Evolutionary conservation across 2,329 filamentous ascomycete genomes (phyloP).

Genomic region (Fusarium sterilihyphosum): DNA sequence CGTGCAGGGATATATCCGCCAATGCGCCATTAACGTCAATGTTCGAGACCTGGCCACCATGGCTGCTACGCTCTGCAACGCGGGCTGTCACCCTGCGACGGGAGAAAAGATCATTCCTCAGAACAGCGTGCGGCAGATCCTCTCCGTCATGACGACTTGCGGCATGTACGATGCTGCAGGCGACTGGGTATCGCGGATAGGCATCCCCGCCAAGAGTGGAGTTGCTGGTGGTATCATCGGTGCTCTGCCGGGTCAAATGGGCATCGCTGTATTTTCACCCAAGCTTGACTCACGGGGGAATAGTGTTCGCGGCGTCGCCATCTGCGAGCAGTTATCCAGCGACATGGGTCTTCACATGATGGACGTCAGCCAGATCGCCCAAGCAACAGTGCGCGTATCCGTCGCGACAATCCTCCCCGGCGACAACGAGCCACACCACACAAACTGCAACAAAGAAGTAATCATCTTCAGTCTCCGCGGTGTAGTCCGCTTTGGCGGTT

Average conservation of each 20-base stretch:
- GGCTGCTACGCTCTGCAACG: conserved; percentile 52
- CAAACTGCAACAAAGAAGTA: conserved; percentile 43
- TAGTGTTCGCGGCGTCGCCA: conserved; percentile 47
- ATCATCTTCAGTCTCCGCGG: conserved; percentile 47
- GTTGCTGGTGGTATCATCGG: conserved; percentile 48
- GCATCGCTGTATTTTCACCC: conserved; percentile 47
- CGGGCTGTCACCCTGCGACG: conserved; percentile 48
- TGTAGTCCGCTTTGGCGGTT: conserved; percentile 48
- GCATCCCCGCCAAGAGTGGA: conserved; percentile 52
- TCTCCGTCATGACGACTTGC: conserved; percentile 55
- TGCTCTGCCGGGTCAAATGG: conserved; percentile 46
- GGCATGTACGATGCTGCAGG: conserved; percentile 55
- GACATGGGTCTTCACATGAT: conserved; percentile 51
- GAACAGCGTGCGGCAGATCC: conserved; percentile 50
- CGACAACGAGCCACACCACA: conserved; percentile 37
- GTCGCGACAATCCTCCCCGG: conserved; percentile 46
- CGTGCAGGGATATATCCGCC: conserved; percentile 52
- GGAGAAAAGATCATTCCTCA: conserved; percentile 49
- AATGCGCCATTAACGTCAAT: conserved; percentile 55
- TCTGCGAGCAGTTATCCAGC: conserved; percentile 45
- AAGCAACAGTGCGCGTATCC: conserved; percentile 44
- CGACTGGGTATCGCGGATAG: conserved; percentile 52
- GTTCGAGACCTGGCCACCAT: conserved; percentile 53
- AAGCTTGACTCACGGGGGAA: conserved; percentile 48
- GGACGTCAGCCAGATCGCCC: conserved; percentile 47